Base-by-base conservation (phyloP, 1,284 basidiomycete species). In the Phaffia rhodozyma region DNA sequence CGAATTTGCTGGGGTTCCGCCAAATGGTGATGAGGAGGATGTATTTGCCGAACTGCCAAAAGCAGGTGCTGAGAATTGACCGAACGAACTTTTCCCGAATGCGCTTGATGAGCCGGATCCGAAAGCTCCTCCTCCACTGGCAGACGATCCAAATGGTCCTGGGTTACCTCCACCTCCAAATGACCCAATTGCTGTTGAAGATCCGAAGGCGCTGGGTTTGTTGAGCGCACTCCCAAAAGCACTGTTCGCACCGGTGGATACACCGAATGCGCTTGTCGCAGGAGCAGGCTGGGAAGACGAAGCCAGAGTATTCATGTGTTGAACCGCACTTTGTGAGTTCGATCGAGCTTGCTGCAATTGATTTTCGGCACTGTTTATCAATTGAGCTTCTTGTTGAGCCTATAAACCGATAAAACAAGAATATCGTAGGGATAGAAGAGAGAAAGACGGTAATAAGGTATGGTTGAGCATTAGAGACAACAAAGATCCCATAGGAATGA, bases 331-430 rank as follows among this genome's bases (percentile, higher is more conserved):
- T 47, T 53, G 32, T 49, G 56, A 4, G 32, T 30, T 55, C 5
- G 52, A 53, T 34, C 34, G 27, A n/a, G 25, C 25, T 13, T 27
- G 50, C 23, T 60, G 59, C 23, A 52, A 60, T 50, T 62, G 61
- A 51, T 47, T 32, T 16, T 56, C 38, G 2, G 55, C 27, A 4
- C 29, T 48, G 6, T 47, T 30, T 38, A 59, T 52, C 32, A 63
- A 47, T 11, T 63, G 43, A 25, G 50, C 43, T 53, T 66, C 64
- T 27, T 57, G 61, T n/a, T 66, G 64, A 20, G 48, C 49, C 64
- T 66, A 51, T 5, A 20, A 51, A 23, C n/a, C 13, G 11, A 25
- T 53, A 3, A n/a, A 13, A 25, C 51, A 21, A 23, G 0, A 9
- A 9, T 18, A 11, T 53, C 18, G 51, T 11, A 2, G n/a, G 51